These are phyloP conservation scores for Penicillium sp. DNA, from an alignment of 2,329 filamentous ascomycete species.

Conservation along the genomic window DNA sequence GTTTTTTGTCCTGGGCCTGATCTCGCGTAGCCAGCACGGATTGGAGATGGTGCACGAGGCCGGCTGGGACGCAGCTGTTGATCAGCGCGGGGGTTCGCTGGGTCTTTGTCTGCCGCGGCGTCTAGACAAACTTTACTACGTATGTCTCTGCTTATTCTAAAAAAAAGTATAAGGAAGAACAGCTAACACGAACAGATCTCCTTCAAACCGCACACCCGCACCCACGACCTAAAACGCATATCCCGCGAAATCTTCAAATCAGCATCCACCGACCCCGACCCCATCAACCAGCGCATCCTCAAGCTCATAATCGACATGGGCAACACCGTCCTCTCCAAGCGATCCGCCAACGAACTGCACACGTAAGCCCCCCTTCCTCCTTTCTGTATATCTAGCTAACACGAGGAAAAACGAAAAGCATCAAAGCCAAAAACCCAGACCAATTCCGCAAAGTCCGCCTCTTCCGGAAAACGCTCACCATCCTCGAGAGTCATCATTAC, in stretches of 20 bases:
- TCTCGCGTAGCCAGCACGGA: constrained; percentile 86
- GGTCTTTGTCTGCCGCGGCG: constrained; percentile 83
- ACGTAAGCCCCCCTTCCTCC: constrained; percentile 36
- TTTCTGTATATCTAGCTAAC: background rate
- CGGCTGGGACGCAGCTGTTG: constrained; percentile 90
- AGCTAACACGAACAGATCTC: constrained; percentile 25
- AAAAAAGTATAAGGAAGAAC: background rate
- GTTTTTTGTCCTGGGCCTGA: constrained; percentile 90
- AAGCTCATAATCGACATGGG: constrained; percentile 83
- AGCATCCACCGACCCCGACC: constrained; percentile 59
- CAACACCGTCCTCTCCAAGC: constrained; percentile 89
- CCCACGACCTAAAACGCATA: constrained; percentile 40
- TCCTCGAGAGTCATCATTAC: constrained; percentile 87
- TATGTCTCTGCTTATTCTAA: constrained; percentile 2
- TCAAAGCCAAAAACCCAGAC: constrained; percentile 70
- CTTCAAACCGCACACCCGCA: constrained; percentile 36
- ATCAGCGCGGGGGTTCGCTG: constrained; percentile 73
- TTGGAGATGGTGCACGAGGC: constrained; percentile 84
- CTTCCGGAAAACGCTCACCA: constrained; percentile 78
- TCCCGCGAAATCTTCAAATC: constrained; percentile 49
- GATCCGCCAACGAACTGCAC: constrained; percentile 75
- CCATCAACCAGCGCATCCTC: constrained; percentile 68
- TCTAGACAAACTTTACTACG: constrained; percentile 60
- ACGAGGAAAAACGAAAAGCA: constrained; percentile 35
- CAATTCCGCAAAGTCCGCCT: constrained; percentile 73